A percentile compares a stretch with the other conserved stretches of the same genome.
These are phyloP conservation scores for Suillus luteus DNA, from an alignment of 768 basidiomycete genomes.

Conservation along the genomic window DNA sequence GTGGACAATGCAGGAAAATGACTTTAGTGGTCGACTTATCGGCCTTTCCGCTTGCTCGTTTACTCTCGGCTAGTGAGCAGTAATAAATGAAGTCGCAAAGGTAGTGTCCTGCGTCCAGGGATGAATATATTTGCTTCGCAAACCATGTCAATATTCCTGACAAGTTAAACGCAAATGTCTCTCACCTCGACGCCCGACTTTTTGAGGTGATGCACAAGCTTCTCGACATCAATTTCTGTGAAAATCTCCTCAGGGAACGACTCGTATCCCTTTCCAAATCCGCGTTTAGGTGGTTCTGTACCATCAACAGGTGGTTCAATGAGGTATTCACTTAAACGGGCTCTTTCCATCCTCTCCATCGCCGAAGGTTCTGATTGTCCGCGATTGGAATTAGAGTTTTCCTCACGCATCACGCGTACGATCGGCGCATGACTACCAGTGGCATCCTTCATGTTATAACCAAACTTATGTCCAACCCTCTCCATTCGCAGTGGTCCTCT, in stretches of 20 bases:
- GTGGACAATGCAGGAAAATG: constrained; percentile 73
- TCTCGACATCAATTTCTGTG: constrained; percentile 38
- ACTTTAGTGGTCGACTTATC: constrained; percentile 43
- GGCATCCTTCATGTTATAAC: constrained; percentile 70
- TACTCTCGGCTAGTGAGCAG: constrained; percentile 71
- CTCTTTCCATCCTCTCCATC: constrained; percentile 31
- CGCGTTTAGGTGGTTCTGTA: constrained; percentile 34
- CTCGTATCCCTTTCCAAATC: constrained; percentile 40
- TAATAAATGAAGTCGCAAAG: constrained; percentile 79
- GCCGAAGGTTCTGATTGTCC: constrained; percentile 26
- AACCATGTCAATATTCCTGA: constrained; percentile 14
- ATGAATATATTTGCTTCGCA: constrained; percentile 63
- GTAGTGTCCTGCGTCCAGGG: constrained; percentile 77
- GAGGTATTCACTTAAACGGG: constrained; percentile 30
- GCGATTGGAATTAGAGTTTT: constrained; percentile 14
- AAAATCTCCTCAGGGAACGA: constrained; percentile 37
- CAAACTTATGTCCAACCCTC: constrained; percentile 63
- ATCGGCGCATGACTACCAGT: constrained; percentile 55
- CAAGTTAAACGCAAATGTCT: background rate
- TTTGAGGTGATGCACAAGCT: constrained; percentile 40
- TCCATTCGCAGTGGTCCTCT: constrained; percentile 67
- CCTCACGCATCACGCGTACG: constrained; percentile 34
- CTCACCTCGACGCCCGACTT: constrained; percentile 34
- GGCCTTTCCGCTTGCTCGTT: constrained; percentile 39
- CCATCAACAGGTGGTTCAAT: constrained; percentile 30